Base-by-base conservation (phyloP, 371 early-diverging fungal species). In the Apophysomyces ossiformis region DNA sequence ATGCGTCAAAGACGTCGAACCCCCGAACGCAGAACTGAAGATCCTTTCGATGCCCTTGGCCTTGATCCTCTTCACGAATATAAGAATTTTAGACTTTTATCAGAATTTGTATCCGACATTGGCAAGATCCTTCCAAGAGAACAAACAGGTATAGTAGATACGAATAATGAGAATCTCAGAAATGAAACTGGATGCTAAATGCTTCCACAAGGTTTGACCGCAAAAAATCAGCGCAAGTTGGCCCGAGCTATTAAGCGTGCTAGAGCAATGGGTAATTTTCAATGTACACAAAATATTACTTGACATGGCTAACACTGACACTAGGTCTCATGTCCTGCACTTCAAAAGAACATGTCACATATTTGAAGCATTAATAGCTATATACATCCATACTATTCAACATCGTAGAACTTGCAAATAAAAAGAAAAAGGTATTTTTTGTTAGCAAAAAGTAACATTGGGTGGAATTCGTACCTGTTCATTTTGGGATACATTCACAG, bases 201-300 rank as follows among this genome's bases (percentile, higher is more conserved):
- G 54, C 47, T 58, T n/a, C 59, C 58, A 39, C 13, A 64, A 76
- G 84, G 87, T 50, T 79, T 93, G 32, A 84, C 85, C 15, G 89
- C 90, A 63, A 89, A 91, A 72, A 90, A 89, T 60, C 95, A 95
- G 76, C 89, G 92, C 63, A 85, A 89, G 59, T 69, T 95, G 26
- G 84, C 92, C 54, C 89, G 90, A 77, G 94, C 94, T 21, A 91
- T 95, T 57, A 92, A 92, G 71, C 84, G 95, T 66, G 93, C 94
- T 12, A 87, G 93, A 63, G 90, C 93, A 5, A 87, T 93, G 85
- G 94, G 95, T 70, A 81, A 83, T 68, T 69, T 36, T 21, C 6
- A 39, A 6, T 35, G 16, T 11, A 36, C 18, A 47, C 2, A 37
- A 37, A 26, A n/a, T 12, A 13, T 21, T 0, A 4, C 32, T 26